Evolutionary conservation across 768 basidiomycete genomes (phyloP), one percentile per base, ranked within the genome.

Genomic region (Naganishia onofrii): DNA sequence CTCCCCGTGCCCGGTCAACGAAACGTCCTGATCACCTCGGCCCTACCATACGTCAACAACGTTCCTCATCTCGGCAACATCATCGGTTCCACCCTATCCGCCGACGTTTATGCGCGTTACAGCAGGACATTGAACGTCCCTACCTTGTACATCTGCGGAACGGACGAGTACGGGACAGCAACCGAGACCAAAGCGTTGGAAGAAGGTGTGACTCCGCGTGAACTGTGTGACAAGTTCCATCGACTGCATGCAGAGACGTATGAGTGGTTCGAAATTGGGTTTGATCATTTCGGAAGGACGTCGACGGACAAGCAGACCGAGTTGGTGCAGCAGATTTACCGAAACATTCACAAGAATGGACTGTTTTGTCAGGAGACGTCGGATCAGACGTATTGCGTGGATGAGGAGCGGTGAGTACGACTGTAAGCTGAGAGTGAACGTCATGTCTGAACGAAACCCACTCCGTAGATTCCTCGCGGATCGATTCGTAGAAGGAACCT

Each of bases 121-220:
- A 89, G 84, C 28, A 34, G 87, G 38, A 90, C 92, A 34, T 84
- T 90, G 76, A 96, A 98, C 84, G 85, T 90, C 75, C 88, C 89
- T 53, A 95, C 93, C 0, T 84, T 98, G 36, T 99, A 95, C 79
- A 86, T 99, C 68, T 99, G 96, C 81, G 96, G 96, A 31, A 98
- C 96, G 4, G 96, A 99, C 78, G 96, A 99, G 82, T 99, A 99
- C 76, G 96, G 96, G n/a, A 99, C 96, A 8, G 95, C 96, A 0
- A 96, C 96, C 0, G 96, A 99, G 84, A 97, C 94, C 2, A 94
- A 96, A 80, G 75, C 79, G 0, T 54, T 82, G 58, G 81, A 82
- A 67, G 81, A 82, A 69, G 80, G 79, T 19, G 74, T 82, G 21
- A 74, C 80, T 12, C 81, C 81, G 28, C 58, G 80, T 28, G 78